Base-by-base conservation (phyloP, 2,329 filamentous ascomycete species). In the Talaromyces verruculosus region DNA sequence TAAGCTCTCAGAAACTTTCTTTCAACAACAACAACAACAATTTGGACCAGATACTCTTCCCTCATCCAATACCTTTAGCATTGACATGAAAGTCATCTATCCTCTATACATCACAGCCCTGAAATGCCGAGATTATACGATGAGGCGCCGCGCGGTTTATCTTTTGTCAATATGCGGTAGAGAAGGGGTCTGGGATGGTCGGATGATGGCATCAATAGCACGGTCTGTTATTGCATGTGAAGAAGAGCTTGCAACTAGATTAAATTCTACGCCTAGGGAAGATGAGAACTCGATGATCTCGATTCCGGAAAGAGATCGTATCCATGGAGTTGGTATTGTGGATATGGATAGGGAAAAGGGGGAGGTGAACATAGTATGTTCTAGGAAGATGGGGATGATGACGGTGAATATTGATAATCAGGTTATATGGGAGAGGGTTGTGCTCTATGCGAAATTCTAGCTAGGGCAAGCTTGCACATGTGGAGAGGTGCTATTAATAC, bases 141-240 rank as follows among this genome's bases (percentile, higher is more conserved):
- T 49, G 28, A 51, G 59, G 19, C 39, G 5, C 35, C 59, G 17
- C 5, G 59, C 59, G 3, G n/a, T 51, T 22, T 30, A 7, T 59
- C 43, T 61, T 15, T 25, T 61, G 59, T 51, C 41, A 19, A 35
- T 35, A n/a, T 39, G 59, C n/a, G 43, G 41, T 37, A 37, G 45
- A 37, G 59, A 61, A 51, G 59, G 59, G 2, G 59, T 61, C n/a
- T 61, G 59, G 59, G 59, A 61, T 51, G 59, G 59, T 49, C 59
- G 45, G 37, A 61, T 61, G 43, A 61, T 61, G 59, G 59, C 59
- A 1, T 47, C 59, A 13, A 61, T 61, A 30, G 59, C 59, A 10
- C 41, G 5, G 13, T 49, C n/a, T 28, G 45, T 61, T 8, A 49
- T 61, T 47, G 33, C 30, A 6, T 49, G 30, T 49, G 59, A 61